Percentiles rank a stretch among this genome's conserved stretches.
phyloP scores from a whole-genome alignment of 805 yeast genomes.

The Kuraishia hungarica region DNA sequence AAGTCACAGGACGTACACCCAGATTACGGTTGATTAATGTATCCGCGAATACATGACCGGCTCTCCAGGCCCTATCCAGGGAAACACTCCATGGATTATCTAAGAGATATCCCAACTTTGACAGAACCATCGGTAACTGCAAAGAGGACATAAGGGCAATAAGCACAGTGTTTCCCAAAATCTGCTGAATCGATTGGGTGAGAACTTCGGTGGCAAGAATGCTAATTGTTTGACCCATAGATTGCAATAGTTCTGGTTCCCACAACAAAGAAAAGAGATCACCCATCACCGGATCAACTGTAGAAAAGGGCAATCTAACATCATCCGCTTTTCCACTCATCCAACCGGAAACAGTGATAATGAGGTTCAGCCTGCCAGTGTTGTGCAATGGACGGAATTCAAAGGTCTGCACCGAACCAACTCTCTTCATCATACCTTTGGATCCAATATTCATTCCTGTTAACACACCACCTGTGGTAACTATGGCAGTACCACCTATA shows the following conservation, averaged over 20 bases:
- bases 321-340: constrained; percentile 94
- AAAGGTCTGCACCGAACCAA: constrained; percentile 89
- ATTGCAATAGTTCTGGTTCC: constrained; percentile 97
- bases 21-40: constrained; percentile 78
- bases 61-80: constrained; percentile 93
- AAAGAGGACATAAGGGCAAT: constrained; percentile 89
- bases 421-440: constrained; percentile 75
- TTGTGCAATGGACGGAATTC: constrained; percentile 91
- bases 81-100: constrained; percentile 99
- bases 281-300: constrained; percentile 97
- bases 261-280: constrained; percentile 85
- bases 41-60: constrained; percentile 87
- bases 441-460: constrained; percentile 88
- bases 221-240: constrained; percentile 93
- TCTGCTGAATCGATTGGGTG: constrained; percentile 89
- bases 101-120: constrained; percentile 79
- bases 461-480: constrained; percentile 85
- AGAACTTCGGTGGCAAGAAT: constrained; percentile 91
- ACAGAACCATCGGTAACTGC: constrained; percentile 85
- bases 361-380: constrained; percentile 78
- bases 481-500: constrained; percentile 91
- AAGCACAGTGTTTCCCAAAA: constrained; percentile 83
- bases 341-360: constrained; percentile 94
- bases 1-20: constrained; percentile 86
- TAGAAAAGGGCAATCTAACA: constrained; percentile 90